Base-by-base conservation (phyloP, 768 basidiomycete species). In the Boletus vermiculosoides region DNA sequence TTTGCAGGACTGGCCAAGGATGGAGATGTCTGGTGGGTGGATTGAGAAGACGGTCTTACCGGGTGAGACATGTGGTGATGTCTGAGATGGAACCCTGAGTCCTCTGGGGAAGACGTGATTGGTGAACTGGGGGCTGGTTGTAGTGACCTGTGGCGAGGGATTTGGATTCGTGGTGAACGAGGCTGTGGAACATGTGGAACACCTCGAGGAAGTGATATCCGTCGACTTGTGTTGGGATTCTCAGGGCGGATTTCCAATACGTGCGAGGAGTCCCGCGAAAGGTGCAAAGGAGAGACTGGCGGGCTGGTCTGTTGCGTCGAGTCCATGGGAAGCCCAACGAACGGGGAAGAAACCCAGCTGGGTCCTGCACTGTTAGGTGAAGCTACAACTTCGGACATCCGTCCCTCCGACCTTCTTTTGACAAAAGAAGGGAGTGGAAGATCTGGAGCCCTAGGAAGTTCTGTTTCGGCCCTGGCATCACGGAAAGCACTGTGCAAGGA, bases 401-500 rank as follows among this genome's bases (percentile, higher is more conserved):
- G 50, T 4, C 4, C 20, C 7, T 18, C 22, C 10, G 60, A 57
- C n/a, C 8, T 25, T 34, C 45, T 61, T 33, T 5, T 44, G 16
- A 57, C 1, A 10, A 23, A 52, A 10, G 41, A 8, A 25, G 66
- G 71, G n/a, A 64, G 68, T 0, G 68, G 71, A 13, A 72, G 54
- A 52, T 65, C 63, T 0, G 53, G 65, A 2, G 72, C 51, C 20
- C 63, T 63, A 7, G 71, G 71, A 3, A 72, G 58, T 39, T 13
- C 65, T 0, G 71, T 72, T 41, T 56, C 50, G 30, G 71, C 71
- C 56, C 71, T 70, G 15, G 71, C 71, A 42, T 73, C 68, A 23
- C 72, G 71, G 25, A 72, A 72, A n/a, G 72, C 71, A 31, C 42
- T 36, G 40, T 72, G 71, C 0, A 72, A 45, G 40, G 61, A 60